Evolutionary conservation across 2,329 filamentous ascomycete genomes (phyloP), one percentile per base, ranked within the genome.

Genomic region (Sporothrix pseudoabietina): DNA sequence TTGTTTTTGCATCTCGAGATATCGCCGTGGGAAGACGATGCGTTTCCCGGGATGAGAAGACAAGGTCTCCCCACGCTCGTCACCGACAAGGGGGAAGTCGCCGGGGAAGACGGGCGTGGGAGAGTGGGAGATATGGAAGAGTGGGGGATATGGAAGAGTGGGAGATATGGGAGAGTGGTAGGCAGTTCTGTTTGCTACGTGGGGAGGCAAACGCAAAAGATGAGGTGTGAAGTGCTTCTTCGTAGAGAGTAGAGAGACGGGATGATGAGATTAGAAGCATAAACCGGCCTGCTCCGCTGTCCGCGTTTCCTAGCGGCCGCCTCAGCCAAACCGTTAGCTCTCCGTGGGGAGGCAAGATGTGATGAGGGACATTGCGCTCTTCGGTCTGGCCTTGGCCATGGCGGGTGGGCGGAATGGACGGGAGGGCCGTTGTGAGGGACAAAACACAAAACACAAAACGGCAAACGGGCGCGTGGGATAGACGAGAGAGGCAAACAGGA

Each of bases 31-130:
- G 55, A 12, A 32, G 55, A 30, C 10, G 9, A 16, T 3, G 9
- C 55, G 26, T 26, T 26, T 49, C 6, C 44, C 14, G 12, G 44
- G 44, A 19, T 14, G 14, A 14, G 19, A 16, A 19, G 59, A 16
- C 61, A 19, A 65, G 39, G 61, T 65, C 35, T 65, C 61, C 61
- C 61, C 61, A 65, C 39, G 61, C 22, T 10, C 61, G 26, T 65
- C 61, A 65, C 61, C 61, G 61, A 65, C 61, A 44, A 47, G 61
- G 61, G n/a, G 39, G 8, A 16, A 26, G 39, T 22, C 22, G n/a
- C n/a, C 10, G 61, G 61, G 39, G 61, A 44, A 44, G 16, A 59
- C 3, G 26, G 57, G 32, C 26, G 57, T 22, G 16, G 19, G 61
- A 65, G 61, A 22, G 61, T 44, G 39, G 61, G 59, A 41, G 35